Evolutionary conservation across 495 filamentous ascomycete species (phyloP), one percentile per base, ranked within the genome.

Genomic region (Cercophora sp.): DNA sequence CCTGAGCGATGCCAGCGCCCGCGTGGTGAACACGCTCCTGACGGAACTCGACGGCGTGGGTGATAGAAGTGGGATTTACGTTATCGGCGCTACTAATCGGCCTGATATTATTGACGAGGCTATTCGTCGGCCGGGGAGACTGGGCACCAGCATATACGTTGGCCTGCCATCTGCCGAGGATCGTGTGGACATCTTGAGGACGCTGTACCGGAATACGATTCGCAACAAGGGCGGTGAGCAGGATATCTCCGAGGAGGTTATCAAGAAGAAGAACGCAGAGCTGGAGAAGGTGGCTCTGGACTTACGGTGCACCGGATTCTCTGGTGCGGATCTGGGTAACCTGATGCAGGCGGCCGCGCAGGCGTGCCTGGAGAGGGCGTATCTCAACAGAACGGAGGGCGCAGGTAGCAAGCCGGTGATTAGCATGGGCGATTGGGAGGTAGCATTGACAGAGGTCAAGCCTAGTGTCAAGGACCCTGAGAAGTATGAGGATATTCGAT

Each of bases 21-120:
- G 93, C 35, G 89, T 98, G 16, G 93, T 98, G 52, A 98, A 97
- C 66, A 94, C 93, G 10, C 76, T 98, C 0, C 82, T 98, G n/a
- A 97, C 93, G 1, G 93, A 98, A 68, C 79, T 98, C 1, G 93
- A 98, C 62, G 93, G 93, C 20, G 76, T 96, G 11, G 82, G 78
- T 52, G 86, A 82, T 49, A 84, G 94, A 13, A 75, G 80, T 35
- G 92, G 94, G 2, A 92, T 98, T 59, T 96, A 95, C 67, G 87
- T 98, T 23, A 86, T 98, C 53, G 93, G 89, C 11, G 93, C 93
- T 1, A 96, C 94, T 3, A 98, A 98, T 63, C 72, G 93, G 1
- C 92, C 92, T 2, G 93, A 98, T 61, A 94, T 96, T 63, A 96
- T 98, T 61, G 93, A 98, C 64, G 84, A 88, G 1, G 93, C 93